Percentiles rank a stretch among this genome's conserved stretches.
phyloP scores from a whole-genome alignment of 2,329 filamentous ascomycete species.

The Ceratocystis variospora region DNA sequence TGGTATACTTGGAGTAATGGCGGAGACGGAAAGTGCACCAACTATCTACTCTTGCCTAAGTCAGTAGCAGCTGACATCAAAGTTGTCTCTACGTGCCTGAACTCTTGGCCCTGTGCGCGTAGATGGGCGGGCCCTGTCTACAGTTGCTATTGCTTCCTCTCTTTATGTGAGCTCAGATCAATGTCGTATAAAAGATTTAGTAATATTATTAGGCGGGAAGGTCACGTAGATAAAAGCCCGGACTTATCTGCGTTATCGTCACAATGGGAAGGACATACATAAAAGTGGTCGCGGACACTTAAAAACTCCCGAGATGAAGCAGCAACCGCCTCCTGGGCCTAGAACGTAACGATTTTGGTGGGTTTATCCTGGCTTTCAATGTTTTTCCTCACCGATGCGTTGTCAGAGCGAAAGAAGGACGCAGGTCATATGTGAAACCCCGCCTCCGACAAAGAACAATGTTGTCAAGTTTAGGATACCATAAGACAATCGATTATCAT shows the following conservation, averaged over 20 bases:
- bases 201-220: neutral
- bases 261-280: neutral
- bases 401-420: neutral
- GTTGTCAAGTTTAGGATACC: neutral
- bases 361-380: neutral
- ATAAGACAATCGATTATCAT: neutral
- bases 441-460: too few species aligned
- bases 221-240: neutral
- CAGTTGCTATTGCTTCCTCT: neutral
- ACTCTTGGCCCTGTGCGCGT: neutral
- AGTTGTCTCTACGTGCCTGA: neutral
- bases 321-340: neutral
- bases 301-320: conserved; percentile 1
- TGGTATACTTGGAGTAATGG: neutral
- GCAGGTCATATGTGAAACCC: too few species aligned
- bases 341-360: neutral
- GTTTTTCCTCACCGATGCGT: neutral
- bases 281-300: neutral
- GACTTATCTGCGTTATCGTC: neutral
- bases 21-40: neutral
- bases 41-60: neutral
- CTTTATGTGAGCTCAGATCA: neutral
- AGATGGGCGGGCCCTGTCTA: neutral
- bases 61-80: neutral
- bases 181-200: neutral